These are phyloP conservation scores for Suhomyces anneliseae DNA, from an alignment of 1,139 yeast species.

Conservation along the genomic window DNA sequence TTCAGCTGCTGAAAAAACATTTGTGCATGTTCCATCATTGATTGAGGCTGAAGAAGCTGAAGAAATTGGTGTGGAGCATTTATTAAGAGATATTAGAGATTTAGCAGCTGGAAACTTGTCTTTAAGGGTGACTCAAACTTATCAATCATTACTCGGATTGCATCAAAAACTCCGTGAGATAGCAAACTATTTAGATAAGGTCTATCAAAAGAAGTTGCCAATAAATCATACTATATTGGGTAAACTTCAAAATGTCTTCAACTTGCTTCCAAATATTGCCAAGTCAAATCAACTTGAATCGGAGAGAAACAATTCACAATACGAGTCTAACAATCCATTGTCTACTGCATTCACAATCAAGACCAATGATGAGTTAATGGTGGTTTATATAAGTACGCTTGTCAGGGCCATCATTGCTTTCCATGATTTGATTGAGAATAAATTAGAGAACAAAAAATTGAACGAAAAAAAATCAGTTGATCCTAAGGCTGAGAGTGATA, in stretches of 20 bases:
- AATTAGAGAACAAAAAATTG: constrained; percentile 72
- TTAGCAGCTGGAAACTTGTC: constrained; percentile 95
- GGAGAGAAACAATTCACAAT: constrained; percentile 2
- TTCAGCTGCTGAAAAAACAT: constrained; percentile 89
- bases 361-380: constrained; percentile 95
- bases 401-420: constrained; percentile 95
- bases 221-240: constrained; percentile 89
- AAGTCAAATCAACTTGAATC: constrained; percentile 25
- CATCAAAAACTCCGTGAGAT: constrained; percentile 80
- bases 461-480: constrained; percentile 36
- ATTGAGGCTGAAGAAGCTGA: constrained; percentile 99
- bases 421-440: constrained; percentile 95
- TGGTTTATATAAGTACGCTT: constrained; percentile 82
- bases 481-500: background rate
- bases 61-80: constrained; percentile 97
- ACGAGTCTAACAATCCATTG: constrained; percentile 44
- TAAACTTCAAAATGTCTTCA: constrained; percentile 91
- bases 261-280: constrained; percentile 80
- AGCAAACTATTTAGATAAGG: constrained; percentile 75
- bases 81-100: constrained; percentile 90
- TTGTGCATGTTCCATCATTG: constrained; percentile 86
- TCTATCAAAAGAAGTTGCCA: constrained; percentile 70
- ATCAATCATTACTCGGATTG: constrained; percentile 84
- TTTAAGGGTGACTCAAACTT: constrained; percentile 81
- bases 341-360: constrained; percentile 84